Base-by-base conservation (phyloP, 805 yeast genomes). In the Candida hungchunana region DNA sequence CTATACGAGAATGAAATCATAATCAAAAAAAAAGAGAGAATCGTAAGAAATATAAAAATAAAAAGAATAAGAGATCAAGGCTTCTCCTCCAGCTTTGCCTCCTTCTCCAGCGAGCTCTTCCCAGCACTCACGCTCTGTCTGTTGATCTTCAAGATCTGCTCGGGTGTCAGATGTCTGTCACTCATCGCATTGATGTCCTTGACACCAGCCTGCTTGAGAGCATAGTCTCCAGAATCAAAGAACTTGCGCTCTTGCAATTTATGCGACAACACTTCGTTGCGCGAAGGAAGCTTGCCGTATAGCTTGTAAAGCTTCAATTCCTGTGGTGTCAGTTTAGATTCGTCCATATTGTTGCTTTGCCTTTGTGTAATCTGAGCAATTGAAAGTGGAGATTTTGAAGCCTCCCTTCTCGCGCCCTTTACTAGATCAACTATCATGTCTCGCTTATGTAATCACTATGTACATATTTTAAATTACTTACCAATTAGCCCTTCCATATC, bases 161-260 rank as follows among this genome's bases (percentile, higher is more conserved):
- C 81, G 22, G 53, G 48, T 15, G 47, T 45, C 19, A 47, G 26
- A 16, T 48, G 54, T 27, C 42, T 44, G 31, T 49, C 43, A 18
- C 51, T 45, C 18, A 52, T 46, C 12, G 35, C 35, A 15, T 46
- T 41, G 27, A 44, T 40, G 20, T 42, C 50, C 19, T 48, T 47
- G 10, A 67, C 66, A 7, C 86, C 86, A 3, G 79, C 84, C 57
- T 69, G 79, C 48, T 78, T 83, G 72, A 88, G 73, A 9, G 96
- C 96, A 59, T 88, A 88, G 61, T 88, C 97, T 8, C 96, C 96
- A 43, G 94, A 82, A 55, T 88, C 97, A 53, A 88, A 89, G 60
- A 83, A 88, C 64, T 87, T 89, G 51, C 95, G 76, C 46, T 88
- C 96, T 60, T 83, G 84, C 50, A 85, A 64, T 56, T 82, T 85